These are phyloP conservation scores for Fusarium sterilihyphosum DNA, from an alignment of 2,329 filamentous ascomycete species.

Conservation along the genomic window DNA sequence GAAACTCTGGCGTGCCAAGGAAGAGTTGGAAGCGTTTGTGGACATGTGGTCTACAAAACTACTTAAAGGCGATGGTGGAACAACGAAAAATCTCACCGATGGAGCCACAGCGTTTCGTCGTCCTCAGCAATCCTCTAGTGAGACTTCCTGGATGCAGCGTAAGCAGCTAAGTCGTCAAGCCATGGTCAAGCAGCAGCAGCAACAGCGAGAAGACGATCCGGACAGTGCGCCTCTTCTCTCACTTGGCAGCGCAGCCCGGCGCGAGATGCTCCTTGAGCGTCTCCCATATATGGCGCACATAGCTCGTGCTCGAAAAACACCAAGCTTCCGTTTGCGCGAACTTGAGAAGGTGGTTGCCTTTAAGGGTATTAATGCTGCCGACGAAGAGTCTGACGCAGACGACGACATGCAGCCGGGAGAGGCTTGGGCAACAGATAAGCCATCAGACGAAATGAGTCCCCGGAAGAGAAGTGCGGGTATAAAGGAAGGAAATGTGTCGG, in stretches of 20 bases:
- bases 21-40: conserved; percentile 81
- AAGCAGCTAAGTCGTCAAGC: conserved; percentile 42
- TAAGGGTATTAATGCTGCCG: conserved; percentile 62
- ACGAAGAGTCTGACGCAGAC: conserved; percentile 59
- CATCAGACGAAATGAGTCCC: conserved; percentile 63
- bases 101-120: conserved; percentile 61
- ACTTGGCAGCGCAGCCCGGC: conserved; percentile 72
- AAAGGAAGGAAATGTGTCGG: conserved; percentile 50
- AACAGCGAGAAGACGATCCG: conserved; percentile 34
- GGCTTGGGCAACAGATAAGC: conserved; percentile 70
- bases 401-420: conserved; percentile 56
- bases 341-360: conserved; percentile 77
- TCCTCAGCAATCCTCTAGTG: conserved; percentile 46
- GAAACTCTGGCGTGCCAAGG: conserved; percentile 83
- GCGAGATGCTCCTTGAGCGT: conserved; percentile 83
- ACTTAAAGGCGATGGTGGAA: conserved; percentile 62
- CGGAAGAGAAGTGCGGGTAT: conserved; percentile 57
- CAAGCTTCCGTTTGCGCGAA: conserved; percentile 59
- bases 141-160: conserved; percentile 49
- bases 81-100: conserved; percentile 53
- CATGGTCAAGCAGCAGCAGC: conserved; percentile 18
- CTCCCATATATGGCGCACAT: conserved; percentile 87
- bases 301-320: conserved; percentile 53
- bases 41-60: conserved; percentile 74
- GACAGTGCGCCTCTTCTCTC: conserved; percentile 59